Percentiles rank a stretch among this genome's conserved stretches.
Evolutionary conservation across 768 basidiomycete species (phyloP).

Genomic region (Collybia mongolica): DNA sequence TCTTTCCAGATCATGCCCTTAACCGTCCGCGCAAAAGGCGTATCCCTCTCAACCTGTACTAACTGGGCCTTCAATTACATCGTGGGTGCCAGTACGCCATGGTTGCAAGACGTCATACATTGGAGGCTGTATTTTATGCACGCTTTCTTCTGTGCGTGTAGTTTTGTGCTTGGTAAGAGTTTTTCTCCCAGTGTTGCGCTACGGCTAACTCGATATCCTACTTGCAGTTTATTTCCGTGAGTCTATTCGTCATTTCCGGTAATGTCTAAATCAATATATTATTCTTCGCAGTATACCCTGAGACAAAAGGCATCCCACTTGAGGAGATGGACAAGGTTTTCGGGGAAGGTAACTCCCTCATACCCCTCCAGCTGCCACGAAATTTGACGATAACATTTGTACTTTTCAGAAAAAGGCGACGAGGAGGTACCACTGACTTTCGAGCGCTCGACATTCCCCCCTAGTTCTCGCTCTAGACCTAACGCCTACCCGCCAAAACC

Average conservation of each 20-base stretch:
- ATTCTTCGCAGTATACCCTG: conserved; percentile 65
- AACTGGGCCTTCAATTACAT: conserved; percentile 87
- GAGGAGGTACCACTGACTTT: not conserved
- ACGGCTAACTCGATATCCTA: not conserved
- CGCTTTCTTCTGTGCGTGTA: conserved; percentile 88
- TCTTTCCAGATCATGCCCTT: conserved; percentile 77
- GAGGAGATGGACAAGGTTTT: conserved; percentile 92
- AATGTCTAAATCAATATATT: conserved; percentile 6
- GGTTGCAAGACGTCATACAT: conserved; percentile 83
- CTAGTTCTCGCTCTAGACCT: not conserved
- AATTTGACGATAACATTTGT: not conserved
- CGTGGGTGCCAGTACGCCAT: conserved; percentile 85
- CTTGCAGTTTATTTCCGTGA: conserved; percentile 70
- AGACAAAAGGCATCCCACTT: conserved; percentile 82
- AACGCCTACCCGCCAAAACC: conserved; percentile 13
- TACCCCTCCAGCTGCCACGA: not conserved
- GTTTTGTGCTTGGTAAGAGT: conserved; percentile 68
- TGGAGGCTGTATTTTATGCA: conserved; percentile 97
- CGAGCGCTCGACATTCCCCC: conserved; percentile 8
- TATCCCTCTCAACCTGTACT: conserved; percentile 92
- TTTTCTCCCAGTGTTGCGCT: not conserved
- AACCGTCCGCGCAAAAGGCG: conserved; percentile 87
- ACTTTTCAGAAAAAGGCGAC: not conserved
- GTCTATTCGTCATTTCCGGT: conserved; percentile 22
- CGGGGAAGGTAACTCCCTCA: conserved; percentile 67